Conservation (phyloP, 2,329 filamentous ascomycete genomes). For the Sphaceloma murrayae region DNA sequence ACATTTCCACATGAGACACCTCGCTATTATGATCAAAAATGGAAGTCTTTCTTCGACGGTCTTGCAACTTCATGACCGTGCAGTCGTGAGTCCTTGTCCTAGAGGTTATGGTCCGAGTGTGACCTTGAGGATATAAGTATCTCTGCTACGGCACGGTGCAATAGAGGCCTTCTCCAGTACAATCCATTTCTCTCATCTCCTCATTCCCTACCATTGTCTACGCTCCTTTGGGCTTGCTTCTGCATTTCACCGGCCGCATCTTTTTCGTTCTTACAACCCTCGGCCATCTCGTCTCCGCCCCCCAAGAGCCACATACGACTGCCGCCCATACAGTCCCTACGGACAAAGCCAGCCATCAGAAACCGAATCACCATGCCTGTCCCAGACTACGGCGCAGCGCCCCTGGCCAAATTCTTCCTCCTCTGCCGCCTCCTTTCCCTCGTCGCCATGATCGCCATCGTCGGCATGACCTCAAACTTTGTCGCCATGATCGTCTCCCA, state of each 20-base stretch:
- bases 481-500: conserved; percentile 62
- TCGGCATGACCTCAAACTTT: conserved; percentile 76
- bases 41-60: neutral
- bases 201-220: too few species aligned
- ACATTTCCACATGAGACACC: conserved; percentile 4
- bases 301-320: too few species aligned
- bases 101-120: conserved; percentile 2
- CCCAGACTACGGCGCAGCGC: conserved; percentile 55
- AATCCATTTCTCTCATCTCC: neutral
- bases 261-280: too few species aligned
- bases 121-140: neutral
- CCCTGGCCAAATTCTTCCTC: conserved; percentile 67
- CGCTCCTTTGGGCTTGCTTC: too few species aligned
- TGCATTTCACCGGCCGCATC: too few species aligned
- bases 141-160: neutral
- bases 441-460: conserved; percentile 62
- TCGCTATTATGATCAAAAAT: neutral
- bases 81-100: neutral
- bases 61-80: neutral
- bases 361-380: conserved; percentile 37
- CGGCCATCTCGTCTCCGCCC: too few species aligned
- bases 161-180: neutral
- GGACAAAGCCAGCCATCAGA: too few species aligned
- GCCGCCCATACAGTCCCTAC: too few species aligned
- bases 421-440: conserved; percentile 61